These are phyloP conservation scores for Paramecium primaurelia DNA, from an alignment of 73 alveolate genomes.

Conservation along the genomic window DNA sequence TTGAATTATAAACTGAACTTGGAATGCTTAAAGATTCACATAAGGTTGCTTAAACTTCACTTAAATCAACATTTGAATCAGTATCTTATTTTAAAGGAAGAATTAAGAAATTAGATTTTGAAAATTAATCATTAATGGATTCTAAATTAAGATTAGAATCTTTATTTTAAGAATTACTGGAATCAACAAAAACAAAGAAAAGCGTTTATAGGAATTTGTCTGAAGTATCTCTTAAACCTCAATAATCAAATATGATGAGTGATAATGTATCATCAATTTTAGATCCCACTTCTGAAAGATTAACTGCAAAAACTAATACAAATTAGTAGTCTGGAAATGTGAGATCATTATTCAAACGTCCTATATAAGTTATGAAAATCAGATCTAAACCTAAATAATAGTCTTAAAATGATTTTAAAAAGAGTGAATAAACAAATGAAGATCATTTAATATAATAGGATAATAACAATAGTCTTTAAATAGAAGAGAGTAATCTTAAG, in stretches of 20 bases:
- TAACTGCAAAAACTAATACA: neutral
- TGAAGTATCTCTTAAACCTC: neutral
- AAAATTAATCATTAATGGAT: neutral
- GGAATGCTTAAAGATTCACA: neutral
- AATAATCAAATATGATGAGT: neutral
- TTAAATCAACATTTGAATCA: neutral
- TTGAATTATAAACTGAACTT: neutral
- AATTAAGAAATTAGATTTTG: neutral
- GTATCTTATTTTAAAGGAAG: neutral
- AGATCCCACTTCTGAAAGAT: neutral
- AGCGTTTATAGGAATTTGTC: neutral
- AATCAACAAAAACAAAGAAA: neutral
- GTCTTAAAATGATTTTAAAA: neutral
- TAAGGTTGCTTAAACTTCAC: neutral
- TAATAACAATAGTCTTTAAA: neutral
- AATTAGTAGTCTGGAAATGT: neutral
- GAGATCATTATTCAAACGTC: constrained; percentile 3
- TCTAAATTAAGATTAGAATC: neutral
- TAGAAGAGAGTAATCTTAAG: neutral
- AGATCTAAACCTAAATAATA: neutral
- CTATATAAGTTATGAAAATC: neutral
- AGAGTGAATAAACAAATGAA: neutral
- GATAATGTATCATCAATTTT: neutral
- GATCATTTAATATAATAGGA: neutral
- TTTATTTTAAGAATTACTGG: neutral